Percentiles rank a stretch among this genome's conserved stretches.
These are phyloP conservation scores for Wickerhamia fluorescens DNA, from an alignment of 805 yeast species.

Conservation along the genomic window DNA sequence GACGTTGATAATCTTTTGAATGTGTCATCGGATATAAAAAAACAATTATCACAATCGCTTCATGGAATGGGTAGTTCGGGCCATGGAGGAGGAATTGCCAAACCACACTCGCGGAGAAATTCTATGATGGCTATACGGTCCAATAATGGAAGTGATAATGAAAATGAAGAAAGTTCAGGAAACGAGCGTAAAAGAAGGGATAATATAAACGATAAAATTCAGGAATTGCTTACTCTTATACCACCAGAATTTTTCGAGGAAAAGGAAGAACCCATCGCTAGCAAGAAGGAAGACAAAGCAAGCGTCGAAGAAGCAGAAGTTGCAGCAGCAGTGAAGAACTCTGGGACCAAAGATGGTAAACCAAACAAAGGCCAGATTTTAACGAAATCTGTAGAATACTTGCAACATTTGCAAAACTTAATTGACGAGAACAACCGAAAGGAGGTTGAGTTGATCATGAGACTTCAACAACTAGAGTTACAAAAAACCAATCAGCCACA, in stretches of 20 bases:
- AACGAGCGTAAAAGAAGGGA: slow-evolving; percentile 38
- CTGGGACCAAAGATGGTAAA: slow-evolving; percentile 75
- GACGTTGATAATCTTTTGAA: slow-evolving; percentile 18
- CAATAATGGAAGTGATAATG: slow-evolving; percentile 10
- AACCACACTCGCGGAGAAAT: slow-evolving; percentile 32
- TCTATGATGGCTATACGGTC: slow-evolving; percentile 24
- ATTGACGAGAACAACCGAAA: slow-evolving; percentile 74
- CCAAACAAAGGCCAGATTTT: slow-evolving; percentile 81
- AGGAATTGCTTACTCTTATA: slow-evolving; percentile 32
- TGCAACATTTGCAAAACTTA: slow-evolving; percentile 56
- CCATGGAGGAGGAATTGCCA: slow-evolving; percentile 28
- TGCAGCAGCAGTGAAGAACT: slow-evolving; percentile 24
- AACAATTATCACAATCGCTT: slow-evolving; percentile 35
- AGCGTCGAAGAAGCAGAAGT: slow-evolving; percentile 14
- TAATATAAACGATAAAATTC: slow-evolving; percentile 38
- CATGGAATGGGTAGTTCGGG: slow-evolving; percentile 10
- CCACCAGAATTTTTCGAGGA: slow-evolving; percentile 30
- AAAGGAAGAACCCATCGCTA: slow-evolving; percentile 18
- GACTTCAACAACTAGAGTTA: slow-evolving; percentile 48
- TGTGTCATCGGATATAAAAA: slow-evolving; percentile 31
- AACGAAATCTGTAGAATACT: slow-evolving; percentile 68
- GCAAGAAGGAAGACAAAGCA: slow-evolving; percentile 8
- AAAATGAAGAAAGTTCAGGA: slow-evolving; percentile 24
- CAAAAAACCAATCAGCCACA: slow-evolving; percentile 29
- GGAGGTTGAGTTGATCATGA: slow-evolving; percentile 67